Evolutionary conservation across 768 basidiomycete species (phyloP).

Genomic region (Gelatoporia subvermispora): DNA sequence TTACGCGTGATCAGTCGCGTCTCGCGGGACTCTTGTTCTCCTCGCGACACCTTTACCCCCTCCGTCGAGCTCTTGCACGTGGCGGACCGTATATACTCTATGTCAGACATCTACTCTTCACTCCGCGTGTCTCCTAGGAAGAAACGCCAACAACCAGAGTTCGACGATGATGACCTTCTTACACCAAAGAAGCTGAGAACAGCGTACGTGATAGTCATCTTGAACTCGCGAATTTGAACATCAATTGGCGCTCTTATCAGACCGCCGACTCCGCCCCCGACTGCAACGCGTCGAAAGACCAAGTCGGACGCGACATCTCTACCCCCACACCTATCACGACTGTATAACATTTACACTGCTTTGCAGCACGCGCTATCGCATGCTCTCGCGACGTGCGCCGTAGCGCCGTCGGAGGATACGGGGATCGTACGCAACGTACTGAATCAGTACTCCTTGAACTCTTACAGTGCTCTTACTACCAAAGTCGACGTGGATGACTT

Average conservation of each 20-base stretch:
- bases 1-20: slow-evolving; percentile 3
- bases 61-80: neutral
- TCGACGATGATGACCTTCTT: slow-evolving; percentile 46
- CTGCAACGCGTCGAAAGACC: slow-evolving; percentile 31
- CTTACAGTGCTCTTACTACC: slow-evolving; percentile 61
- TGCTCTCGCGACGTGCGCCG: slow-evolving; percentile 77
- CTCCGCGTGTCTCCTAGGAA: slow-evolving; percentile 66
- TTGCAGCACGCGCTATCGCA: slow-evolving; percentile 82
- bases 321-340: slow-evolving; percentile 55
- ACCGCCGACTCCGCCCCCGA: slow-evolving; percentile 55
- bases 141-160: slow-evolving; percentile 51
- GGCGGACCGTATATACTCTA: slow-evolving; percentile 15
- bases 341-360: slow-evolving; percentile 59
- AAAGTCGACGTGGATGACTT: slow-evolving; percentile 68
- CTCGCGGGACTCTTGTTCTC: neutral
- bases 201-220: slow-evolving; percentile 2
- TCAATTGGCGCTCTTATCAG: slow-evolving; percentile 24
- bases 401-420: slow-evolving; percentile 71
- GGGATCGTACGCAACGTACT: slow-evolving; percentile 74
- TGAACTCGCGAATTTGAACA: neutral
- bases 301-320: slow-evolving; percentile 29
- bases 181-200: slow-evolving; percentile 67
- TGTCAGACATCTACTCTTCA: slow-evolving; percentile 60
- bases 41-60: neutral
- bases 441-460: slow-evolving; percentile 66